phyloP scores from a whole-genome alignment of 768 basidiomycete genomes.

The Phylloporus sp. region DNA sequence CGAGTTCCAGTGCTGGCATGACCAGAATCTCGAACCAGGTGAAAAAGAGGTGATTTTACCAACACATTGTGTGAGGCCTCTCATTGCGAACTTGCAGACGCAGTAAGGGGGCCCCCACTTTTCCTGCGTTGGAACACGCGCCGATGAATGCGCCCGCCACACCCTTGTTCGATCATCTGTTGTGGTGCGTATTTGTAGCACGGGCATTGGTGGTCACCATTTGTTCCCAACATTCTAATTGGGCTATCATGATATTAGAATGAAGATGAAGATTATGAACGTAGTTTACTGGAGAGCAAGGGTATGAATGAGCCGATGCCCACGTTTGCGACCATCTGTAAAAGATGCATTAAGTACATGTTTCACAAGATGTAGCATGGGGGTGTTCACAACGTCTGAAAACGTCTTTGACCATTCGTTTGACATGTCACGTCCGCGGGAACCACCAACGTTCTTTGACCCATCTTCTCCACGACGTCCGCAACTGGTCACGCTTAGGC shows the following conservation, averaged over 20 bases:
- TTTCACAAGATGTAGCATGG: too few species aligned
- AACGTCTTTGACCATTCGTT: slow-evolving; percentile 1
- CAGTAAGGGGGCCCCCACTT: neutral
- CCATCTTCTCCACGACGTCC: slow-evolving; percentile 4
- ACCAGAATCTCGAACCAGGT: neutral
- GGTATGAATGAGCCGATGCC: neutral
- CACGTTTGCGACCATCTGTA: slow-evolving; percentile 18
- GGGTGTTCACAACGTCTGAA: slow-evolving; percentile 5
- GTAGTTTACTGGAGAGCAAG: slow-evolving; percentile 1
- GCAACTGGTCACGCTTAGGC: slow-evolving; percentile 10
- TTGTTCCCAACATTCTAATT: neutral
- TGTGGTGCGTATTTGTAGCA: slow-evolving; percentile 59
- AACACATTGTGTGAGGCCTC: slow-evolving; percentile 35
- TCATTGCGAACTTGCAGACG: slow-evolving; percentile 37
- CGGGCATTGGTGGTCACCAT: slow-evolving; percentile 38
- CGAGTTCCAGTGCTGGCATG: slow-evolving; percentile 23
- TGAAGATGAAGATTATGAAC: too few species aligned
- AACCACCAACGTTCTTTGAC: slow-evolving; percentile 14
- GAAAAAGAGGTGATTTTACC: slow-evolving; percentile 16
- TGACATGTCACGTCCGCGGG: slow-evolving; percentile 13
- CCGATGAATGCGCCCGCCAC: slow-evolving; percentile 52
- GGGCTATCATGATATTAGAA: neutral
- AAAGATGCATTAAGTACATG: too few species aligned
- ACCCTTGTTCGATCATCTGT: slow-evolving; percentile 50
- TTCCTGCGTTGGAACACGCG: slow-evolving; percentile 10